Percentiles rank a stretch among this genome's conserved stretches.
Conservation (phyloP, 306 rosid species). For the Morella rubra region DNA sequence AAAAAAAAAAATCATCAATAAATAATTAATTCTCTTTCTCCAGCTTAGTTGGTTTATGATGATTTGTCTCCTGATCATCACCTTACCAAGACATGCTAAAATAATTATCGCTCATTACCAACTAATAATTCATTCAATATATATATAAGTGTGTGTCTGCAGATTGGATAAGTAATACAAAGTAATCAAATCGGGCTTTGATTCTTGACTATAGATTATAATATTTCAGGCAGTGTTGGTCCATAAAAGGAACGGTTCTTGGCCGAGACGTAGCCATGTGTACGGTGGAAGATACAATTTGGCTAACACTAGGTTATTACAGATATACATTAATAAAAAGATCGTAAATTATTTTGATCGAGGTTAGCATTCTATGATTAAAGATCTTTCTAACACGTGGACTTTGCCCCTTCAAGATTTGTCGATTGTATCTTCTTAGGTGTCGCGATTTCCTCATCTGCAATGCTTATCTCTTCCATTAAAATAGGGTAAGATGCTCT, state of each 20-base stretch:
- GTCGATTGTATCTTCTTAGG: background rate
- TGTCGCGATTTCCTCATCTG: background rate
- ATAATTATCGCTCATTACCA: constrained; percentile 14
- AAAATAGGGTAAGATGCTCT: too few species aligned
- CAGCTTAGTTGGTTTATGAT: constrained; percentile 16
- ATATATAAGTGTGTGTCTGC: too few species aligned
- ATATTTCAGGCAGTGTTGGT: constrained; percentile 30
- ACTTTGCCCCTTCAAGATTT: background rate
- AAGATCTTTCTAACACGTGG: background rate
- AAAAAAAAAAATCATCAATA: too few species aligned
- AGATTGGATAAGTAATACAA: background rate
- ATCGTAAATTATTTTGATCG: too few species aligned
- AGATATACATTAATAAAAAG: background rate
- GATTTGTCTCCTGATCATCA: constrained; percentile 16
- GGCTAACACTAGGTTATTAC: background rate
- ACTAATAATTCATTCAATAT: background rate
- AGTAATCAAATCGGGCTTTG: constrained; percentile 7
- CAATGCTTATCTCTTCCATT: too few species aligned
- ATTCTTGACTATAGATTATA: too few species aligned
- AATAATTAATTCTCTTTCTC: constrained; percentile 21
- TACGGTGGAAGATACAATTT: background rate
- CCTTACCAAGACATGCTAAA: background rate
- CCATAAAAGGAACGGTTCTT: constrained; percentile 4
- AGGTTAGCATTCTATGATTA: background rate
- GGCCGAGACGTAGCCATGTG: constrained; percentile 10